A percentile compares a stretch with the other conserved stretches of the same genome.
phyloP scores from a whole-genome alignment of 371 early-diverging fungal species.

The Haplosporangium sp. region DNA sequence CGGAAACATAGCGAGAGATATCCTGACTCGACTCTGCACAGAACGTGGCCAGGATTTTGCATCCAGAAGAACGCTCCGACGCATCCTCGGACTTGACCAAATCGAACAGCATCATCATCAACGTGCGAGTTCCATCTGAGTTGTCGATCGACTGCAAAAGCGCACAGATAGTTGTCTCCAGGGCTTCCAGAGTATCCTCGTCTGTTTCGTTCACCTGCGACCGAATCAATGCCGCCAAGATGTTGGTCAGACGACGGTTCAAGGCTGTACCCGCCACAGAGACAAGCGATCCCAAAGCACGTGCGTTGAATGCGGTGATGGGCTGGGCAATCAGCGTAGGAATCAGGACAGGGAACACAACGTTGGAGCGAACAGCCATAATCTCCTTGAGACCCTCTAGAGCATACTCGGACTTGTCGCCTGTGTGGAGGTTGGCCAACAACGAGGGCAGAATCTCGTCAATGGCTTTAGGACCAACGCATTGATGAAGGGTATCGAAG shows the following conservation, averaged over 20 bases:
- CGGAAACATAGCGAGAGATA: conserved; percentile 76
- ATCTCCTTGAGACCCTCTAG: conserved; percentile 95
- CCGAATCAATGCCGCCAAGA: conserved; percentile 85
- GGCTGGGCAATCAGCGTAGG: conserved; percentile 92
- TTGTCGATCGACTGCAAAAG: conserved; percentile 79
- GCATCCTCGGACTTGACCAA: conserved; percentile 68
- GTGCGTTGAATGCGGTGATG: conserved; percentile 91
- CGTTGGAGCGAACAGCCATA: conserved; percentile 94
- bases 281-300: conserved; percentile 88
- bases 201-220: conserved; percentile 72
- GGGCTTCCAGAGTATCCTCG: conserved; percentile 74
- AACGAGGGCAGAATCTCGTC: conserved; percentile 92
- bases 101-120: conserved; percentile 79
- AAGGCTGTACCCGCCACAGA: conserved; percentile 92
- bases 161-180: conserved; percentile 74
- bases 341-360: conserved; percentile 96
- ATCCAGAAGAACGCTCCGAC: conserved; percentile 66
- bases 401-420: conserved; percentile 79
- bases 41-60: conserved; percentile 74
- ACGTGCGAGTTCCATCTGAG: conserved; percentile 78
- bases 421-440: conserved; percentile 81
- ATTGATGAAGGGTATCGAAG: conserved; percentile 92
- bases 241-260: conserved; percentile 81
- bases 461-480: conserved; percentile 90
- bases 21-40: conserved; percentile 74